phyloP scores from a whole-genome alignment of 1,284 basidiomycete genomes.

The Cerioporus squamosus region DNA sequence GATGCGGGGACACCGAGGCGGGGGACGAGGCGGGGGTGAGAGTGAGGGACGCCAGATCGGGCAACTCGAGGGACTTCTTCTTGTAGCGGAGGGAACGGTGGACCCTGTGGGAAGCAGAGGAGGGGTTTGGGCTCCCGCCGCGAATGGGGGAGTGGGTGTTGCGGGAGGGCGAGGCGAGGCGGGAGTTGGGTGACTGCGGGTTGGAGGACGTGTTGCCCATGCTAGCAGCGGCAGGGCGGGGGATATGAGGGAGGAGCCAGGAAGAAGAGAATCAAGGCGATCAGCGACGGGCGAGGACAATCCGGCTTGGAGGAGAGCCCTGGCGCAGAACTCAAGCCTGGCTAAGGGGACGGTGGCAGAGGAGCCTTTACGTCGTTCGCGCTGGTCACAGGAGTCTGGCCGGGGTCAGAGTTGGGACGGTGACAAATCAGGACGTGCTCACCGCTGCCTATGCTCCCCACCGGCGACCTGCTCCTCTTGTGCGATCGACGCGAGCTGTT shows the following conservation, averaged over 20 bases:
- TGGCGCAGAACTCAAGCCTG: too few relatives aligned
- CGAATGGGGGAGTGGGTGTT: constrained; percentile 30
- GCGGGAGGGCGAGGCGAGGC: constrained; percentile 27
- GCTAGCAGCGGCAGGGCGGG: constrained; percentile 26
- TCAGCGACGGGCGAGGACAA: constrained; percentile 18
- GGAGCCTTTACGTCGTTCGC: constrained; percentile 14
- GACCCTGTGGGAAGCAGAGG: constrained; percentile 32
- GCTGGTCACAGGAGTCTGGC: constrained; percentile 1
- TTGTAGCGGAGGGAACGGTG: constrained; percentile 64
- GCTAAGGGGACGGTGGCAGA: constrained; percentile 3
- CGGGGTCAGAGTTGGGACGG: neutral
- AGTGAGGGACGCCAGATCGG: constrained; percentile 72
- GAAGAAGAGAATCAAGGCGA: constrained; percentile 20
- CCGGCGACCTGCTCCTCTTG: neutral
- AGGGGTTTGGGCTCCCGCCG: constrained; percentile 32
- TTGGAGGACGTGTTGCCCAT: constrained; percentile 42
- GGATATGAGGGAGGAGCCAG: constrained; percentile 14
- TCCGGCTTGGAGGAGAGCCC: neutral
- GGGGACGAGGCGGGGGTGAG: constrained; percentile 49
- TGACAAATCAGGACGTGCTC: constrained; percentile 6
- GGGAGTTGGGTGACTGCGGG: constrained; percentile 26
- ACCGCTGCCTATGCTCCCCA: neutral
- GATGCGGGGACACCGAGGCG: constrained; percentile 45
- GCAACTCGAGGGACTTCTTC: constrained; percentile 77
- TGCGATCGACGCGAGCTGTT: constrained; percentile 14